phyloP scores from a whole-genome alignment of 345 rosid species.

The Acer yangbiense region DNA sequence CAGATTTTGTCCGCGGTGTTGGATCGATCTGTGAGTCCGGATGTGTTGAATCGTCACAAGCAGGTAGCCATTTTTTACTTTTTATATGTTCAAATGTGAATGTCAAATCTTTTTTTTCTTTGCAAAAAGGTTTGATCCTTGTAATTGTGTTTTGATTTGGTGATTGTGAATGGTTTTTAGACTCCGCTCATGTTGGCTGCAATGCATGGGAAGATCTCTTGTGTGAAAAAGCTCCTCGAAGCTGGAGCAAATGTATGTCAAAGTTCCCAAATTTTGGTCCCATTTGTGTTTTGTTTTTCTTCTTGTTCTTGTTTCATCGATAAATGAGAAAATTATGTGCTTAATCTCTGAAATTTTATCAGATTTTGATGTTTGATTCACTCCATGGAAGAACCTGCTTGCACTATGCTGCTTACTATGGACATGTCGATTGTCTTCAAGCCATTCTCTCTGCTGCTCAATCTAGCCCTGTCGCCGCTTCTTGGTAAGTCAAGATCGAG shows the following conservation, averaged over 20 bases:
- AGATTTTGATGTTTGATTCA: slow-evolving; percentile 95
- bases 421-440: slow-evolving; percentile 79
- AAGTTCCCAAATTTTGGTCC: slow-evolving; percentile 5
- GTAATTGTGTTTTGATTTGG: slow-evolving; percentile 8
- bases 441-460: slow-evolving; percentile 80
- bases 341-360: slow-evolving; percentile 23
- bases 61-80: slow-evolving; percentile 52
- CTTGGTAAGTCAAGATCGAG: slow-evolving; percentile 52
- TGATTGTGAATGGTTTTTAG: slow-evolving; percentile 40
- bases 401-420: slow-evolving; percentile 95
- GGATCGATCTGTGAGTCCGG: slow-evolving; percentile 77
- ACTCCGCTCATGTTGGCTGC: slow-evolving; percentile 99
- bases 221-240: slow-evolving; percentile 81
- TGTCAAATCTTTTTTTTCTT: background rate
- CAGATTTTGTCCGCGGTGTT: slow-evolving; percentile 78
- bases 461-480: slow-evolving; percentile 77
- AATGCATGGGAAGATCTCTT: slow-evolving; percentile 86
- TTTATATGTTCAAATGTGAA: slow-evolving; percentile 8
- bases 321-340: slow-evolving; percentile 13
- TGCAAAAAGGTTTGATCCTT: background rate
- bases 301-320: background rate
- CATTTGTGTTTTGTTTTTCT: background rate
- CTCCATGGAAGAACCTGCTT: slow-evolving; percentile 85
- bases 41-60: slow-evolving; percentile 82
- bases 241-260: slow-evolving; percentile 93